phyloP scores from a whole-genome alignment of 495 filamentous ascomycete genomes.

The Chaetomium tenue region DNA sequence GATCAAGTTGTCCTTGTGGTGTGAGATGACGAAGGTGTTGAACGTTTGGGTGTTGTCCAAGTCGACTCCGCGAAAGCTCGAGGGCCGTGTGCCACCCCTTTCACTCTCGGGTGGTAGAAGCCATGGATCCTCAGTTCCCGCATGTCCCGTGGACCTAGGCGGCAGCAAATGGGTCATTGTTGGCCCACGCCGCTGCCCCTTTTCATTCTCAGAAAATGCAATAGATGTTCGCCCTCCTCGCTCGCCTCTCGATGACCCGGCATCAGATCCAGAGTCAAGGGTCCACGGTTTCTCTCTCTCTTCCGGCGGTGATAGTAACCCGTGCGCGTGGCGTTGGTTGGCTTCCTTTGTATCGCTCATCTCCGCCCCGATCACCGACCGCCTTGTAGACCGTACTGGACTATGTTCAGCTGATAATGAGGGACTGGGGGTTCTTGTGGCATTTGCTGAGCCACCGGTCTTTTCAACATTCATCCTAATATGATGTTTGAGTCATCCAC shows the following conservation, averaged over 20 bases:
- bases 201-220: neutral
- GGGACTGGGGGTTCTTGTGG: neutral
- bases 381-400: neutral
- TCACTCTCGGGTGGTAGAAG: neutral
- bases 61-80: neutral
- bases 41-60: neutral
- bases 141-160: neutral
- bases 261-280: neutral
- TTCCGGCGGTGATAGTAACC: neutral
- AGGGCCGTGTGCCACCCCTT: neutral
- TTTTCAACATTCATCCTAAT: neutral
- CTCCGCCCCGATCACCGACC: neutral
- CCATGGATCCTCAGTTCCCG: neutral
- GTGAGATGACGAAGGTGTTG: neutral
- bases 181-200: neutral
- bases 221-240: neutral
- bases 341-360: neutral
- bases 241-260: neutral
- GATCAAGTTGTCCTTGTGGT: slow-evolving; percentile 1
- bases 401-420: neutral
- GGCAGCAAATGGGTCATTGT: neutral
- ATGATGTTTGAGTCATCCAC: neutral
- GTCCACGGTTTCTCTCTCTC: neutral
- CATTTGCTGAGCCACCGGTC: neutral
- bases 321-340: neutral